Conservation (phyloP, 2,329 filamentous ascomycete genomes). For the Teratosphaeria pseudoeucalypti region DNA sequence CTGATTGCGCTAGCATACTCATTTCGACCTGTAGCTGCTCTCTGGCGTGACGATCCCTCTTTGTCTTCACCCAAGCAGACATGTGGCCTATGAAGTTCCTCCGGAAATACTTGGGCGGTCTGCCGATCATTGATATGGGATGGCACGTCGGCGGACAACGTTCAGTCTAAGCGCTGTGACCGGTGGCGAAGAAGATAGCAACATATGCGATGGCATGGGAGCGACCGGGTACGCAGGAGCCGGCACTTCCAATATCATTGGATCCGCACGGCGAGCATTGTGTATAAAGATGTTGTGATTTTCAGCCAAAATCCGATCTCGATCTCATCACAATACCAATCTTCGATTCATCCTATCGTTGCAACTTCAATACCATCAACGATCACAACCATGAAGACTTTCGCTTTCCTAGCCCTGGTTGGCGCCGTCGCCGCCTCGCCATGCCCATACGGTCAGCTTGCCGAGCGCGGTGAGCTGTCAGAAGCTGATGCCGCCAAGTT, state of each 20-base stretch:
- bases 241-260: neutral
- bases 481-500: slow-evolving; percentile 9
- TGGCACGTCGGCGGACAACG: neutral
- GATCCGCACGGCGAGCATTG: neutral
- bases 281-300: neutral
- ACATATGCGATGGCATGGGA: neutral
- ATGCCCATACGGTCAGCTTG: slow-evolving; percentile 13
- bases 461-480: slow-evolving; percentile 11
- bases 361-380: neutral
- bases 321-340: neutral
- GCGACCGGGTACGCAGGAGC: neutral
- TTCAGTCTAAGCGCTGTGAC: neutral
- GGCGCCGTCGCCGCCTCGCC: slow-evolving; percentile 5
- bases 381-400: neutral
- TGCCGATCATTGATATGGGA: neutral
- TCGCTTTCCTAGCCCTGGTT: neutral
- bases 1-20: neutral
- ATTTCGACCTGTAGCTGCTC: neutral
- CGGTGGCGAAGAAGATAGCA: neutral
- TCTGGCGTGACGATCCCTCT: neutral
- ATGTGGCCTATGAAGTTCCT: neutral
- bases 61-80: neutral
- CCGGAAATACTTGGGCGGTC: neutral
- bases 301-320: neutral
- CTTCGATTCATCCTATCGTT: neutral